Conservation (phyloP, 305 asterid species). For the Withania somnifera region DNA sequence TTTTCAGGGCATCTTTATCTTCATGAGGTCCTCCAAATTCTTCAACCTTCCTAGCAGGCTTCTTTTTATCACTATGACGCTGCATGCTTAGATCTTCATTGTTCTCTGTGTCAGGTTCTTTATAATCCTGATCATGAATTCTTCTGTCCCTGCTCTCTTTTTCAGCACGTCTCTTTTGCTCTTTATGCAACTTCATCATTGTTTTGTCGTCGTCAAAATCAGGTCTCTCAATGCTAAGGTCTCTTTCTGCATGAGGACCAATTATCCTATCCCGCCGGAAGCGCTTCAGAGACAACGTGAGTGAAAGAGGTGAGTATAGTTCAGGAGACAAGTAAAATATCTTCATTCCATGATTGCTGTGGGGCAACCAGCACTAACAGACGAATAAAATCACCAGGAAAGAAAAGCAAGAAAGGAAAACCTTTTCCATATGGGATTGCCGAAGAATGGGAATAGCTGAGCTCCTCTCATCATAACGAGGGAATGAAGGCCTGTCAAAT, state of each 20-base stretch:
- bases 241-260: conserved; percentile 48
- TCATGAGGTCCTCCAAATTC: conserved; percentile 60
- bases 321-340: too few species aligned
- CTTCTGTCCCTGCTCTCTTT: conserved; percentile 5
- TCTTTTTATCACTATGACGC: conserved; percentile 58
- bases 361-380: not conserved
- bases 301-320: not conserved
- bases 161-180: not conserved
- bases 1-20: conserved; percentile 69
- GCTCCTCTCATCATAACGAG: conserved; percentile 66
- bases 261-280: conserved; percentile 36
- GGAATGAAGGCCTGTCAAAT: conserved; percentile 44
- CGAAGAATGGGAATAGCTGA: conserved; percentile 51
- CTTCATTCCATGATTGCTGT: too few species aligned
- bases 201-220: conserved; percentile 35
- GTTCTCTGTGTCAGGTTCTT: conserved; percentile 55
- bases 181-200: conserved; percentile 56
- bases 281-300: not conserved
- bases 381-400: not conserved
- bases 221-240: not conserved
- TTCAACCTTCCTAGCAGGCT: conserved; percentile 55
- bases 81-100: conserved; percentile 55
- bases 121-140: conserved; percentile 59
- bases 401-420: conserved; percentile 2
- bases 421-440: conserved; percentile 63